Percentiles rank a stretch among this genome's conserved stretches.
Conservation (phyloP, 257 asterid species). For the Nicotiana tomentosiformis region DNA sequence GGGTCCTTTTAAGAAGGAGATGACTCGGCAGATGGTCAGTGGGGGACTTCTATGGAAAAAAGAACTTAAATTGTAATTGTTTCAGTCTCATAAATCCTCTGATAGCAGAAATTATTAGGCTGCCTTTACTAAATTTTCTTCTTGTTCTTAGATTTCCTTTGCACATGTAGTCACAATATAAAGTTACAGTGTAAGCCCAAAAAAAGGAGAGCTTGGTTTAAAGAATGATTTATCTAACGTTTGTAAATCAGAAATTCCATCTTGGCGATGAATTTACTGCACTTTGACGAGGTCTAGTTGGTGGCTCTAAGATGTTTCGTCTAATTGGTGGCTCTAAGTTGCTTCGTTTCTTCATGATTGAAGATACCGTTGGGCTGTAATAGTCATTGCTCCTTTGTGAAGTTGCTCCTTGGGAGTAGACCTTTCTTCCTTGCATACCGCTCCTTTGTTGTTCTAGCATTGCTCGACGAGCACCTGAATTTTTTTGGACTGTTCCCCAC, state of each 20-base stretch:
- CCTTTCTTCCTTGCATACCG: slow-evolving; percentile 61
- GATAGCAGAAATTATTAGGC: background rate
- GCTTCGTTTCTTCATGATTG: slow-evolving; percentile 84
- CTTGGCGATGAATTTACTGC: slow-evolving; percentile 73
- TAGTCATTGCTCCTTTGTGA: slow-evolving; percentile 86
- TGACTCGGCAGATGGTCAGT: no score
- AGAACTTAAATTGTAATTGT: no score
- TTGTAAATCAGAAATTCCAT: slow-evolving; percentile 53
- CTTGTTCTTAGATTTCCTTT: background rate
- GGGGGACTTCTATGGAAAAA: background rate
- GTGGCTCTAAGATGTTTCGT: slow-evolving; percentile 47
- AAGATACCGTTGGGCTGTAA: slow-evolving; percentile 85
- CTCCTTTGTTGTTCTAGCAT: slow-evolving; percentile 59
- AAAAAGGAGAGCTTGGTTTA: background rate
- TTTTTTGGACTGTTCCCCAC: slow-evolving; percentile 61
- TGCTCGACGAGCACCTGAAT: slow-evolving; percentile 47
- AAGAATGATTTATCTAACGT: background rate
- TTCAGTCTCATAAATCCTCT: background rate
- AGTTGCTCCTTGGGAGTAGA: slow-evolving; percentile 75
- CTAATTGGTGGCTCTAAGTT: slow-evolving; percentile 38
- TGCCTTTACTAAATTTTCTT: background rate
- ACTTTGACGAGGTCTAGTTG: slow-evolving; percentile 45
- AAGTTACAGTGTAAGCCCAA: background rate
- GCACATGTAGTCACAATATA: background rate
- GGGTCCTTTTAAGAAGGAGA: no score